Conservation (phyloP, 1,139 yeast species). For the Diutina scorzettiae region DNA sequence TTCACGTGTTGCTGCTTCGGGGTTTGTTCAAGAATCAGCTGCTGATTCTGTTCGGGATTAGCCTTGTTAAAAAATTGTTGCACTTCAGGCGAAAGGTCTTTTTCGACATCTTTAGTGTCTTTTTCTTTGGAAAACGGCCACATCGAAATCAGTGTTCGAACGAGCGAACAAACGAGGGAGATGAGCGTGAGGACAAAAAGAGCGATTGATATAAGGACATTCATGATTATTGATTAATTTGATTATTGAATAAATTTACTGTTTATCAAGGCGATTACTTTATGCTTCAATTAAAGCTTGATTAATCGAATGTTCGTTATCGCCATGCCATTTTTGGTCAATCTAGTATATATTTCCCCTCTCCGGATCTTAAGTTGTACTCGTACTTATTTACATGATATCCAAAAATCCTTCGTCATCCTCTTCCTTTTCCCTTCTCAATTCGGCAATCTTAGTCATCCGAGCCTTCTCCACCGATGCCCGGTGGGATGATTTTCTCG, state of each 20-base stretch:
- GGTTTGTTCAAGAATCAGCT: slow-evolving; percentile 16
- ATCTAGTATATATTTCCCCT: too few species aligned
- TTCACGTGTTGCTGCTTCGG: slow-evolving; percentile 19
- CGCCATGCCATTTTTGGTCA: too few species aligned
- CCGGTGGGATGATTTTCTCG: not conserved
- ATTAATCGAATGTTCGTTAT: too few species aligned
- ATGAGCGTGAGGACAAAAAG: too few species aligned
- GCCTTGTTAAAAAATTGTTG: slow-evolving; percentile 21
- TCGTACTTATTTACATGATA: not conserved
- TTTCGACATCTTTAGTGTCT: not conserved
- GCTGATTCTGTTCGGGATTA: slow-evolving; percentile 20
- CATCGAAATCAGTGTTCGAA: not conserved
- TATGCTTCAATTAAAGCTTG: too few species aligned
- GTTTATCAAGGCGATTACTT: too few species aligned
- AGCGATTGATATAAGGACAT: not conserved
- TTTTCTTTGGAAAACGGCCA: slow-evolving; percentile 5
- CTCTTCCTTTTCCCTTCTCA: not conserved
- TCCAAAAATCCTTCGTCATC: slow-evolving; percentile 5
- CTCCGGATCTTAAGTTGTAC: too few species aligned
- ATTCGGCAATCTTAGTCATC: not conserved
- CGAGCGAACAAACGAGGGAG: not conserved
- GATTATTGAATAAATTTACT: too few species aligned
- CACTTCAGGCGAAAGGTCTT: slow-evolving; percentile 17
- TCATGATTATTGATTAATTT: too few species aligned
- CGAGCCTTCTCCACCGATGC: not conserved